Conservation (phyloP, 116 monocot genomes). For the Dioscorea cayenensis region DNA sequence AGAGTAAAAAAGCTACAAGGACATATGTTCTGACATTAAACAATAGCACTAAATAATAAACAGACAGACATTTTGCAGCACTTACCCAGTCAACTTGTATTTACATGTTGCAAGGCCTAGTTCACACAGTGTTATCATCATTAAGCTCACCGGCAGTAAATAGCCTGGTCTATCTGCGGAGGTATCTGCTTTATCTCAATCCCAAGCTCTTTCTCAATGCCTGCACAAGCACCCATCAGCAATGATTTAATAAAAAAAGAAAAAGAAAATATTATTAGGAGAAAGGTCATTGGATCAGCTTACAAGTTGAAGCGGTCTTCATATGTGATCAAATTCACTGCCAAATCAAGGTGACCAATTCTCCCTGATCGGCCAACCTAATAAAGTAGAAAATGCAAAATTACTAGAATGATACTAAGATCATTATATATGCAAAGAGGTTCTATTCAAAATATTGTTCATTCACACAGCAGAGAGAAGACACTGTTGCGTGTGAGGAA, state of each 20-base stretch:
- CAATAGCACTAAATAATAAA: neutral
- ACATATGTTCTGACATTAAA: no score
- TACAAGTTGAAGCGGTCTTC: conserved; percentile 98
- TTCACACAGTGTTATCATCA: neutral
- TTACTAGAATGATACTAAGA: neutral
- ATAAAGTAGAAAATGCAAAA: neutral
- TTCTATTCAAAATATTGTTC: neutral
- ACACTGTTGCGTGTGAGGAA: no score
- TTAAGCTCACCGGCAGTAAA: conserved; percentile 52
- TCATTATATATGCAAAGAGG: no score
- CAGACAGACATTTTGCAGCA: neutral
- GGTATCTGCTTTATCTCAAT: conserved; percentile 74
- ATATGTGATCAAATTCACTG: conserved; percentile 85
- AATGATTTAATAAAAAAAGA: neutral
- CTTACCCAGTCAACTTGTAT: conserved; percentile 22
- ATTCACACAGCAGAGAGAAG: neutral
- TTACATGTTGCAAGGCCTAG: conserved; percentile 16
- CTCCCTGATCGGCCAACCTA: conserved; percentile 95
- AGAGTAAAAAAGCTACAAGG: no score
- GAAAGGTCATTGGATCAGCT: neutral
- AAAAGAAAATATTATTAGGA: neutral
- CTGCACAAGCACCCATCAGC: conserved; percentile 16
- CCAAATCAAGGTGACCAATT: conserved; percentile 91
- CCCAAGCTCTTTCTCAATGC: conserved; percentile 71
- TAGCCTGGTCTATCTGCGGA: conserved; percentile 65